These are phyloP conservation scores for Cardiospermum halicacabum DNA, from an alignment of 345 rosid species.

Conservation along the genomic window DNA sequence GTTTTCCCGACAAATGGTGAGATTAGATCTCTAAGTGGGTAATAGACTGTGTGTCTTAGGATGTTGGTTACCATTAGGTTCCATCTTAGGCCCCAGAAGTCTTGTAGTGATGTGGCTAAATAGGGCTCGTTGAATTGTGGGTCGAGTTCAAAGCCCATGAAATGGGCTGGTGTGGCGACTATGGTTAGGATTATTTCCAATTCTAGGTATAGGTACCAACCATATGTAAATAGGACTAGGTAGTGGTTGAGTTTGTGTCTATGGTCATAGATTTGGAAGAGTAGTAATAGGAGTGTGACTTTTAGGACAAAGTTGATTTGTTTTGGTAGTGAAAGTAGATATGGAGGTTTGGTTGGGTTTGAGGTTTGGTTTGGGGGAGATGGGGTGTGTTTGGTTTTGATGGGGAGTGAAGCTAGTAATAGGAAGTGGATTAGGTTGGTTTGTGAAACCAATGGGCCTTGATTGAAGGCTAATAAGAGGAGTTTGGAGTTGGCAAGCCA, in stretches of 20 bases:
- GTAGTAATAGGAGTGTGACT: constrained; percentile 19
- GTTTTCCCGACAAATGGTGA: constrained; percentile 19
- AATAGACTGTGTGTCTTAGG: constrained; percentile 50
- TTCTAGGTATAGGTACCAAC: constrained; percentile 40
- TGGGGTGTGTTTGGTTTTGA: constrained; percentile 15
- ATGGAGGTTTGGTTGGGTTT: neutral
- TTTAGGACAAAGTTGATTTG: constrained; percentile 26
- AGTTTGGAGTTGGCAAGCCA: constrained; percentile 47
- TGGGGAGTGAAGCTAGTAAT: constrained; percentile 31
- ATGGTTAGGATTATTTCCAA: constrained; percentile 39
- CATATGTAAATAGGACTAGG: constrained; percentile 28
- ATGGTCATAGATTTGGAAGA: constrained; percentile 33
- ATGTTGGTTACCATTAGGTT: constrained; percentile 54
- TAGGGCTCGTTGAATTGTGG: constrained; percentile 67
- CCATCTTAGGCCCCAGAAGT: constrained; percentile 86
- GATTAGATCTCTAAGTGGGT: constrained; percentile 28
- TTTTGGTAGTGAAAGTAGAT: neutral
- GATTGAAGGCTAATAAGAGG: constrained; percentile 40
- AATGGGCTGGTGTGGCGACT: constrained; percentile 31
- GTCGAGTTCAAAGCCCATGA: constrained; percentile 45
- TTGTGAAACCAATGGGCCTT: constrained; percentile 32
- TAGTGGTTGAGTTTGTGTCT: constrained; percentile 23
- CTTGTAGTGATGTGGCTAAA: constrained; percentile 67
- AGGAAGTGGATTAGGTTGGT: constrained; percentile 19
- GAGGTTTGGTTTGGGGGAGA: neutral